These are phyloP conservation scores for Cyberlindnera mississippiensis DNA, from an alignment of 805 yeast genomes.

Conservation along the genomic window DNA sequence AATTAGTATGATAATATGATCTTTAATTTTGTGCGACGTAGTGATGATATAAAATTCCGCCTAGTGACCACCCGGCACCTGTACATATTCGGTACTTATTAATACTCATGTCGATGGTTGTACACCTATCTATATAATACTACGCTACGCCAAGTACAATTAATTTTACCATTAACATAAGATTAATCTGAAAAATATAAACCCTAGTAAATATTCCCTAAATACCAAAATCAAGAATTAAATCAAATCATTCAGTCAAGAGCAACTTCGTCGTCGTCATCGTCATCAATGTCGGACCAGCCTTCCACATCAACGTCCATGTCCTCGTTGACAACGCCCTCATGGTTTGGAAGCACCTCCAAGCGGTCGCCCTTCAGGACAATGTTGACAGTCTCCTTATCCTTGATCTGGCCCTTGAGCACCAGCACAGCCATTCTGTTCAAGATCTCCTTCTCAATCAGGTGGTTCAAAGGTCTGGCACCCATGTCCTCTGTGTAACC, in stretches of 20 bases:
- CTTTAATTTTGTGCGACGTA: no score
- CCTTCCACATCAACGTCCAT: slow-evolving; percentile 55
- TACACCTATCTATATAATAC: no score
- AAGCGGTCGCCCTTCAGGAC: slow-evolving; percentile 54
- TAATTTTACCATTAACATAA: no score
- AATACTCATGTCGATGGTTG: no score
- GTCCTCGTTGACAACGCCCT: slow-evolving; percentile 38
- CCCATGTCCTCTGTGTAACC: slow-evolving; percentile 95
- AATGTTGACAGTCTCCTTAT: slow-evolving; percentile 81
- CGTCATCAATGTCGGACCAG: slow-evolving; percentile 59
- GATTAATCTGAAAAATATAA: no score
- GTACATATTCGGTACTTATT: no score
- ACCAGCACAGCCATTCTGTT: slow-evolving; percentile 87
- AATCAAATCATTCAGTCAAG: slow-evolving; percentile 1
- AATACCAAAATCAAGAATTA: no score
- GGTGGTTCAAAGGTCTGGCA: slow-evolving; percentile 92
- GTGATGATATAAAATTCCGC: no score
- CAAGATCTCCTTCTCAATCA: slow-evolving; percentile 84
- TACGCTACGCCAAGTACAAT: no score
- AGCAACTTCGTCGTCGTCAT: slow-evolving; percentile 34
- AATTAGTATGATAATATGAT: no score
- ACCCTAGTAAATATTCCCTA: no score
- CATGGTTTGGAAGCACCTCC: slow-evolving; percentile 85
- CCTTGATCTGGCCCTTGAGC: slow-evolving; percentile 79
- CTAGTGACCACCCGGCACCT: no score